Evolutionary conservation across 2,329 filamentous ascomycete species (phyloP), one percentile per base, ranked within the genome.

Genomic region (Fusarium kyushuense): DNA sequence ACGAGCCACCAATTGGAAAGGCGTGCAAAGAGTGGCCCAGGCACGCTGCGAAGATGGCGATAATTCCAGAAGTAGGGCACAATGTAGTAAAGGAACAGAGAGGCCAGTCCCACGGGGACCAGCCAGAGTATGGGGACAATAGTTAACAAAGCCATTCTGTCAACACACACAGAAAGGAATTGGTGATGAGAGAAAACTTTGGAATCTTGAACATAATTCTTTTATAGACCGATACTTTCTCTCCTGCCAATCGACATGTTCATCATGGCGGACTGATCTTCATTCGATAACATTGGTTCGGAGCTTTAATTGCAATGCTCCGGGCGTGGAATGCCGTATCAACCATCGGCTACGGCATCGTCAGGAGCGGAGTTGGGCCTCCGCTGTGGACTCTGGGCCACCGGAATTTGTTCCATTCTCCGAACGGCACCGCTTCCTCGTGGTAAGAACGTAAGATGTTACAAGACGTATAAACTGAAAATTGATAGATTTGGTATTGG

Each of bases 1-100:
- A 54, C 5, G 4, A 58, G 56, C 56, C 56, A 58, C 9, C 33
- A 17, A n/a, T 58, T 41, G 42, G 49, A 47, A 27, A 58, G 33
- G 1, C 49, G 41, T 5, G 56, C 56, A 3, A 46, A 13, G 0
- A 47, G 1, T 2, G 56, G 56, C 2, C 56, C 56, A 6, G 56
- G 56, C 4, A 58, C 16, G 1, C 16, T 8, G 6, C 56, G 33
- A 1, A 58, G 25, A n/a, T 58, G 49, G 3, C 33, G 13, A 25
- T 58, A 46, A 12, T 21, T 54, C 17, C 29, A 54, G 6, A 55
- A 55, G 13, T 54, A 58, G 8, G 55, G 55, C 11, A 58, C n/a
- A 1, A 40, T 25, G 5, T 58, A 54, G 32, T 51, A 51, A 4
- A 38, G 7, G 17, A 51, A 6, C 8, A 51, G 6, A 14, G n/a